Conservation (phyloP, 176 grass and related monocot species). For the Carex pumila region DNA sequence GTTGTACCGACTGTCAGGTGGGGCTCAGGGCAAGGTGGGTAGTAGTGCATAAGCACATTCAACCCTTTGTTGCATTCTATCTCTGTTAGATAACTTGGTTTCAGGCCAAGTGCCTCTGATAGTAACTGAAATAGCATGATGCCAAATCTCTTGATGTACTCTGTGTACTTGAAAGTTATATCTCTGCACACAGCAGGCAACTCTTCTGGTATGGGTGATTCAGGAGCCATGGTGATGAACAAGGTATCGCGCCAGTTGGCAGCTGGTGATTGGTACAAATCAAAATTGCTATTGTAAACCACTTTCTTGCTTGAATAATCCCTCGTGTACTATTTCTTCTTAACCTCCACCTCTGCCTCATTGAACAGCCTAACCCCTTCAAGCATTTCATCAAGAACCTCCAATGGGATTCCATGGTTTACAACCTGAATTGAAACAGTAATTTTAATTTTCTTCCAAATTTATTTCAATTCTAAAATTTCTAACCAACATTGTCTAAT, state of each 20-base stretch:
- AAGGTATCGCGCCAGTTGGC: conserved; percentile 54
- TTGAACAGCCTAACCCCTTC: conserved; percentile 24
- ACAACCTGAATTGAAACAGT: conserved; percentile 28
- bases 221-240: conserved; percentile 22
- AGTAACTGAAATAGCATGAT: conserved; percentile 30
- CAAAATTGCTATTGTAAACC: conserved; percentile 33
- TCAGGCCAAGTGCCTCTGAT: conserved; percentile 38
- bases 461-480: neutral
- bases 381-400: conserved; percentile 29
- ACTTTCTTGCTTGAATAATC: conserved; percentile 20
- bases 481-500: neutral
- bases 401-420: conserved; percentile 28
- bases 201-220: conserved; percentile 13
- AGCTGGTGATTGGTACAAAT: conserved; percentile 30
- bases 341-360: conserved; percentile 28
- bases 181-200: conserved; percentile 25
- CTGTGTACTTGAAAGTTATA: neutral
- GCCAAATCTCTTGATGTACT: conserved; percentile 12
- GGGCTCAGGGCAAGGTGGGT: conserved; percentile 54
- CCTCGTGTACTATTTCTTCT: conserved; percentile 38
- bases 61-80: conserved; percentile 24
- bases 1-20: conserved; percentile 22
- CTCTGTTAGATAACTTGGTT: neutral
- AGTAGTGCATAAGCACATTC: conserved; percentile 28
- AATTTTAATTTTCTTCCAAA: neutral